Evolutionary conservation across 2,329 filamentous ascomycete genomes (phyloP).

Genomic region (Claviceps arundinis): DNA sequence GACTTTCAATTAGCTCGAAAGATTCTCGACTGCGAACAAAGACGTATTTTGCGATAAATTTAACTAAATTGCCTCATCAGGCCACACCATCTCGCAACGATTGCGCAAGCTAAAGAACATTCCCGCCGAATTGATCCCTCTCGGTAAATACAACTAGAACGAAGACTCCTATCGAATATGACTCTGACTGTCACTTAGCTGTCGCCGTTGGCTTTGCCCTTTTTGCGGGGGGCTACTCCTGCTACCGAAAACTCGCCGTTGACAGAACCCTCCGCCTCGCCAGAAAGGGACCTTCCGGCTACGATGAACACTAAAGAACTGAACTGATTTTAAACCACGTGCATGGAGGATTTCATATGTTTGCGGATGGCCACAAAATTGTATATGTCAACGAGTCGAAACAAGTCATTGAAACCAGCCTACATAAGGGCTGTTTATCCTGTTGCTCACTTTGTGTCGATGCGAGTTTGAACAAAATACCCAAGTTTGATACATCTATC

Average conservation of each 20-base stretch:
- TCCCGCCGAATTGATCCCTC: slow-evolving; percentile 84
- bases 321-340: slow-evolving; percentile 1
- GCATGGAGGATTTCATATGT: slow-evolving; percentile 3
- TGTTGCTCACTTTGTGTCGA: slow-evolving; percentile 12
- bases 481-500: slow-evolving; percentile 9
- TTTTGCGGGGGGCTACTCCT: slow-evolving; percentile 68
- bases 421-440: background rate
- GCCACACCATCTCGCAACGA: slow-evolving; percentile 93
- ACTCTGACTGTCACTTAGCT: slow-evolving; percentile 33
- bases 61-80: slow-evolving; percentile 30
- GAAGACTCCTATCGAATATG: background rate
- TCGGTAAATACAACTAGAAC: slow-evolving; percentile 46
- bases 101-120: slow-evolving; percentile 80
- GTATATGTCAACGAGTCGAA: slow-evolving; percentile 8
- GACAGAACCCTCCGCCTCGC: slow-evolving; percentile 88
- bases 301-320: slow-evolving; percentile 15
- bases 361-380: slow-evolving; percentile 6
- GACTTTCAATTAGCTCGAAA: background rate
- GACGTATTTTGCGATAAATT: background rate
- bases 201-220: slow-evolving; percentile 80
- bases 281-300: slow-evolving; percentile 45
- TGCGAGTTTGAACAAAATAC: slow-evolving; percentile 6
- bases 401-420: slow-evolving; percentile 8
- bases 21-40: background rate
- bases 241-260: slow-evolving; percentile 65